phyloP scores from a whole-genome alignment of 805 yeast genomes.

The Saccharomycopsis synnaedendra region DNA sequence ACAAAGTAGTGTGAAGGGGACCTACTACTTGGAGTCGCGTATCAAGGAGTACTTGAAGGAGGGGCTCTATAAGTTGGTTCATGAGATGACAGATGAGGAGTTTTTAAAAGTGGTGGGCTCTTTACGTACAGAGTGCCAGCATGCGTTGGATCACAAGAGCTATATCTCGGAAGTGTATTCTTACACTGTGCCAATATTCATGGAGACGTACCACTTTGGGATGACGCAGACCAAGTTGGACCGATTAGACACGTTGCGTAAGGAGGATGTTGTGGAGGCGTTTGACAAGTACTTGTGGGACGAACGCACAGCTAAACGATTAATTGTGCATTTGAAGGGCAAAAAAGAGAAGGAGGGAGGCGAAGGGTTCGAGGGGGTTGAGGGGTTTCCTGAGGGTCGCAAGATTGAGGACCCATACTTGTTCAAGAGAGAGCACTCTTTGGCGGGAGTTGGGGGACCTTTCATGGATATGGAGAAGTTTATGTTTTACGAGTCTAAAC shows the following conservation, averaged over 20 bases:
- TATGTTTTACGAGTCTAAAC: too few species aligned
- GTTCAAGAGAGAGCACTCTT: constrained; percentile 42
- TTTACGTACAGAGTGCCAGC: constrained; percentile 38
- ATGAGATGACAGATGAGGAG: constrained; percentile 46
- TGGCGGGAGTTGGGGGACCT: constrained; percentile 59
- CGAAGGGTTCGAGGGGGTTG: constrained; percentile 2
- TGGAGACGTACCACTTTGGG: constrained; percentile 72
- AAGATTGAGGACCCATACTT: constrained; percentile 33
- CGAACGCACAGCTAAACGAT: constrained; percentile 5
- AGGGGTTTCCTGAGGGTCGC: constrained; percentile 26
- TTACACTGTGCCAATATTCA: constrained; percentile 55
- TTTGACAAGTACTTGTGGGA: constrained; percentile 26
- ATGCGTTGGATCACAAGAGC: constrained; percentile 64
- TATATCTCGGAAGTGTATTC: constrained; percentile 62
- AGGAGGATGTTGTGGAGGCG: constrained; percentile 45
- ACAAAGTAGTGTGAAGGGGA: constrained; percentile 65
- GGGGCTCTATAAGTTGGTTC: constrained; percentile 33
- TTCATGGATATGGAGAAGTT: constrained; percentile 20
- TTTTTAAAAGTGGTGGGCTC: constrained; percentile 62
- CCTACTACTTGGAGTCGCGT: constrained; percentile 65
- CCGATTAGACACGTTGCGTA: constrained; percentile 29
- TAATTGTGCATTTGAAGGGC: constrained; percentile 40
- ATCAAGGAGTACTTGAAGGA: constrained; percentile 52
- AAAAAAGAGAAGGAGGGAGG: constrained; percentile 3
- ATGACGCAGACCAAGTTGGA: constrained; percentile 46